Conservation (phyloP, 2,329 filamentous ascomycete genomes). For the Mycosphaerelloides madeirae region DNA sequence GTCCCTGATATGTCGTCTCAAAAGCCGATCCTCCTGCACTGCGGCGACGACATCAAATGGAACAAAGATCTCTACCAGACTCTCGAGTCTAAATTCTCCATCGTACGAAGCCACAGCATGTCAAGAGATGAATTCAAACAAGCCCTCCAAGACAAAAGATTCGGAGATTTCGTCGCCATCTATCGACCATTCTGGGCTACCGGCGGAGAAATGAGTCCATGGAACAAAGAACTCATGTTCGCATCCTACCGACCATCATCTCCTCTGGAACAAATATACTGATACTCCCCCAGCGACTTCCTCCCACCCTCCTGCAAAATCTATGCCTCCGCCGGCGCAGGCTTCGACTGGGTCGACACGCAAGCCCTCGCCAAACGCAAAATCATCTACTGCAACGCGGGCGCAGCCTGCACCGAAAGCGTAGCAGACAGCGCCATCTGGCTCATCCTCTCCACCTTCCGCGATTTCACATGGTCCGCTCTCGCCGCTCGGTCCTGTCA, state of each 20-base stretch:
- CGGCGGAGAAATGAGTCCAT: constrained; percentile 61
- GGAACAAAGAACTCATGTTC: constrained; percentile 56
- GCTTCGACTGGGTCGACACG: constrained; percentile 61
- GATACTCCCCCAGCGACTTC: constrained; percentile 23
- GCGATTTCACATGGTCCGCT: constrained; percentile 61
- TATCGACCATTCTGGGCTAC: constrained; percentile 61
- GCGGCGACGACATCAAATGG: constrained; percentile 43
- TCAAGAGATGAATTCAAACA: constrained; percentile 37
- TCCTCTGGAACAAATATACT: not conserved
- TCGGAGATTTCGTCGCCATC: constrained; percentile 43
- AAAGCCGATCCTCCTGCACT: constrained; percentile 36
- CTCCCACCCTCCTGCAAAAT: constrained; percentile 52
- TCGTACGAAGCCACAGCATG: constrained; percentile 38
- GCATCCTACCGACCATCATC: not conserved
- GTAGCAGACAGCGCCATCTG: constrained; percentile 68
- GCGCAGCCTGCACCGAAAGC: constrained; percentile 64
- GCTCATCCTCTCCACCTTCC: constrained; percentile 65
- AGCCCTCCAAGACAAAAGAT: constrained; percentile 35
- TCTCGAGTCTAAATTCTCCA: constrained; percentile 34
- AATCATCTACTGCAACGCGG: constrained; percentile 69
- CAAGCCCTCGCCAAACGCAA: constrained; percentile 57
- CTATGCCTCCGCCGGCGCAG: constrained; percentile 57
- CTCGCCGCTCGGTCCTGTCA: constrained; percentile 49
- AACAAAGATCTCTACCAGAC: constrained; percentile 40
- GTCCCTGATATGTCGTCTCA: constrained; percentile 10